Evolutionary conservation across 495 filamentous ascomycete species (phyloP), one percentile per base, ranked within the genome.

Genomic region (Penicillium antarcticum): DNA sequence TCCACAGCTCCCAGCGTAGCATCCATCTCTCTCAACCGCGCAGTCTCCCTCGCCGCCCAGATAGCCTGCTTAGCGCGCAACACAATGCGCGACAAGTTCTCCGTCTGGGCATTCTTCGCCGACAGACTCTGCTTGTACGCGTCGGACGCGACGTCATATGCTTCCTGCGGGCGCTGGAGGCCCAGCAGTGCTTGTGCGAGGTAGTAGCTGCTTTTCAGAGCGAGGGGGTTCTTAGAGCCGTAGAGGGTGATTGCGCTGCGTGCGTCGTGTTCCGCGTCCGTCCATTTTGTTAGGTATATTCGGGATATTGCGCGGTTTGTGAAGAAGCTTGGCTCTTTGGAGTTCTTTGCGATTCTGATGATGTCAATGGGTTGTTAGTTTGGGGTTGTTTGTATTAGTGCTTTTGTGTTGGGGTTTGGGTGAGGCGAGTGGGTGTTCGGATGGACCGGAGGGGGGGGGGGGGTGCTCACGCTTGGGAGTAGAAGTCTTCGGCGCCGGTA

Each of bases 291-390:
- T n/a, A 95, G 78, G 60, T 82, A 83, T 37, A 94, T 73, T 37
- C 92, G 86, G 10, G 89, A 84, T 68, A 96, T 86, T 35, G 92
- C 88, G 44, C 94, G 87, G 73, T 98, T 98, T 24, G 92, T 95
- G 75, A 79, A 80, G 63, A 79, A 74, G 23, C 70, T 73, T 19
- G 78, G 66, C 45, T 79, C 75, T 38, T 54, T 55, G 3, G 77
- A 63, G 48, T 79, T 71, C 56, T 76, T 77, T 41, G 66, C 64
- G 47, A 80, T 79, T 32, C 77, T 80, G 38, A 11, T 4, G 21
- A 11, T 29, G n/a, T 9, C 12, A 14, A 13, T 12, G 23, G 18
- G 1, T 5, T 19, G 23, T 49, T 29, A 47, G 52, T 23, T 17
- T 19, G 10, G 26, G 8, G 18, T 13, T 10, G 14, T 40, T 46